phyloP scores from a whole-genome alignment of 1,284 basidiomycete species.

The Laetiporus sulphureus region DNA sequence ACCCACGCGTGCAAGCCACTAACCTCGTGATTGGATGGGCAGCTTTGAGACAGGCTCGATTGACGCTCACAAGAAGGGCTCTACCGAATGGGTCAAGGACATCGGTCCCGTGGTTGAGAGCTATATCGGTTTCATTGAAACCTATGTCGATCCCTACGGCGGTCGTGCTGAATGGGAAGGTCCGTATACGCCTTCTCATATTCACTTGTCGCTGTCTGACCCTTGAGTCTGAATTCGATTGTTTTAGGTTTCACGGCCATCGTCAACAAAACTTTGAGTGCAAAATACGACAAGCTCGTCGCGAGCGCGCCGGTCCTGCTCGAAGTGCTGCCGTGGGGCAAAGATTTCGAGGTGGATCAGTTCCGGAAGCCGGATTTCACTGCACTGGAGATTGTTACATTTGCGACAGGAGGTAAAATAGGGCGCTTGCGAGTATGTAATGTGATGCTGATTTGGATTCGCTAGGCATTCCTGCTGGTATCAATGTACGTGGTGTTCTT shows the following conservation, averaged over 20 bases:
- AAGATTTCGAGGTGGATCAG: conserved; percentile 74
- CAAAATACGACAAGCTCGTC: conserved; percentile 75
- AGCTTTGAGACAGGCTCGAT: conserved; percentile 77
- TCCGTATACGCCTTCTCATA: conserved; percentile 14
- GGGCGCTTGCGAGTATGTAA: too few relatives aligned
- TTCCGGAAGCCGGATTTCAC: conserved; percentile 88
- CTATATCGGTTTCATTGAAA: conserved; percentile 66
- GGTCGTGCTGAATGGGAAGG: conserved; percentile 86
- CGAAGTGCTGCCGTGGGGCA: conserved; percentile 78
- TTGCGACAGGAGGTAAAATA: conserved; percentile 71
- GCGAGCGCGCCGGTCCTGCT: conserved; percentile 70
- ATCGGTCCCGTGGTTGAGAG: conserved; percentile 82
- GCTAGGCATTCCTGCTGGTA: conserved; percentile 79
- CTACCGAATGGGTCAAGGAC: conserved; percentile 79
- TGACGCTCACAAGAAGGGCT: conserved; percentile 70
- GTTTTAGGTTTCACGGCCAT: conserved; percentile 74
- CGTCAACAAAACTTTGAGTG: conserved; percentile 76
- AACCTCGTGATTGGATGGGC: neutral
- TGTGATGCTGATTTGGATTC: too few relatives aligned
- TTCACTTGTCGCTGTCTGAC: neutral
- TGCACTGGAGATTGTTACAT: conserved; percentile 71
- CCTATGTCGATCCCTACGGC: conserved; percentile 82
- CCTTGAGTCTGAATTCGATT: too few relatives aligned
- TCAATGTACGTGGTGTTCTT: conserved; percentile 49
- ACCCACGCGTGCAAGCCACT: neutral